Base-by-base conservation (phyloP, 164 flowering plant genomes). In the Cinnamomum chago region DNA sequence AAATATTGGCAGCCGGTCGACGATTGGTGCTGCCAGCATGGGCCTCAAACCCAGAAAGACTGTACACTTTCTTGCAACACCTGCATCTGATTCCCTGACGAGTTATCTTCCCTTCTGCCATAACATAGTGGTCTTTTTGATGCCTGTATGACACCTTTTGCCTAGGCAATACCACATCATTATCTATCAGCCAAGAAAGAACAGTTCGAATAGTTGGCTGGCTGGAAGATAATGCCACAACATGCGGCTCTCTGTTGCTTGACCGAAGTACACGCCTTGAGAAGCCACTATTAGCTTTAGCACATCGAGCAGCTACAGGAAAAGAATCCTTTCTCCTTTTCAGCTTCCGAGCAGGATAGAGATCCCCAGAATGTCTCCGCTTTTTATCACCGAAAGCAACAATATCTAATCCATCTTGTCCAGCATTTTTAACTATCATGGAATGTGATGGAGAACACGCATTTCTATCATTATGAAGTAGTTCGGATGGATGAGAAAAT, bases 141-240 rank as follows among this genome's bases (percentile, higher is more conserved):
- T 76, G 24, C 40, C 67, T 55, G 68, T 85, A 92, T 40, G 72
- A 70, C 68, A 92, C 97, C 75, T 87, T 91, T 72, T 76, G 82
- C 75, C 97, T 85, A 2, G 90, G 90, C 72, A 89, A 60, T 71
- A 94, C 80, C 67, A 85, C 81, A 70, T 88, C 84, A 77, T 86
- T 88, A 69, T 94, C 97, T 50, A 96, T 90, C 82, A 96, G 75
- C 97, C 89, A 91, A 68, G 97, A 91, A 35, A 96, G 75, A 55
- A 92, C 65, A 55, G 86, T 90, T 71, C 83, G 84, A 65, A 91
- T 89, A 13, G 74, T 83, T 9, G 50, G 76, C 52, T 79, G 84
- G 2, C 72, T 76, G 2, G 87, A 71, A 78, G 75, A 76, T 23
- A 80, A 70, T 77, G 33, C 27, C 25, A 65, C 78, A 72, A 75